Conservation (phyloP, 2,329 filamentous ascomycete genomes). For the Hypoxylon sp. region DNA sequence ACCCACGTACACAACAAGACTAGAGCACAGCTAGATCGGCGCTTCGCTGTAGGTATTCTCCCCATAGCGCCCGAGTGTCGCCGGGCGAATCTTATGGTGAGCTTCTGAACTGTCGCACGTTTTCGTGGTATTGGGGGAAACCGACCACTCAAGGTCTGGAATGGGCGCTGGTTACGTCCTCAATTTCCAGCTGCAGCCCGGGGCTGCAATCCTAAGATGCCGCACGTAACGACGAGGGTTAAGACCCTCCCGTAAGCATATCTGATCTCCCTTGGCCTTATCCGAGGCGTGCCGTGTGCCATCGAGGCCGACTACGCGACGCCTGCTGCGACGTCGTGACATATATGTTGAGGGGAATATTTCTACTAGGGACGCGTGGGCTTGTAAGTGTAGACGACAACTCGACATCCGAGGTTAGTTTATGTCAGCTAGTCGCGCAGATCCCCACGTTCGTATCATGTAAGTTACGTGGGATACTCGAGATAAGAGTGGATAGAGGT, state of each 20-base stretch:
- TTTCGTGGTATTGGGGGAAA: constrained; percentile 45
- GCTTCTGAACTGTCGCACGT: constrained; percentile 34
- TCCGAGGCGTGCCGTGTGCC: constrained; percentile 21
- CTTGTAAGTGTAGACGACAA: constrained; percentile 14
- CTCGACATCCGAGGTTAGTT: constrained; percentile 36
- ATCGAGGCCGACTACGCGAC: constrained; percentile 30
- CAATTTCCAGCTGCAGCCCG: constrained; percentile 44
- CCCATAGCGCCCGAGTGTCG: constrained; percentile 31
- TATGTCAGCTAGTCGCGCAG: constrained; percentile 39
- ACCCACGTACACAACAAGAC: constrained; percentile 23
- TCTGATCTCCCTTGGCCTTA: constrained; percentile 21
- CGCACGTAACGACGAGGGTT: constrained; percentile 45
- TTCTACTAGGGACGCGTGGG: constrained; percentile 21
- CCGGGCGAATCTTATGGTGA: constrained; percentile 32
- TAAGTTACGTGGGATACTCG: constrained; percentile 32
- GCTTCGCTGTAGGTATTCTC: constrained; percentile 25
- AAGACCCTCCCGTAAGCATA: constrained; percentile 29
- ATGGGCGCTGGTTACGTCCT: constrained; percentile 41
- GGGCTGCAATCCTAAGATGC: constrained; percentile 46
- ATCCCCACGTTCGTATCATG: constrained; percentile 43
- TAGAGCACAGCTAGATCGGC: constrained; percentile 39
- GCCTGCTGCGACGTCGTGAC: constrained; percentile 35
- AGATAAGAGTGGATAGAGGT: constrained; percentile 38
- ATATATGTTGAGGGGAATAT: constrained; percentile 27
- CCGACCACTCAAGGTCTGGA: constrained; percentile 38